phyloP scores from a whole-genome alignment of 2,329 filamentous ascomycete genomes.

The Fulvia fulva region DNA sequence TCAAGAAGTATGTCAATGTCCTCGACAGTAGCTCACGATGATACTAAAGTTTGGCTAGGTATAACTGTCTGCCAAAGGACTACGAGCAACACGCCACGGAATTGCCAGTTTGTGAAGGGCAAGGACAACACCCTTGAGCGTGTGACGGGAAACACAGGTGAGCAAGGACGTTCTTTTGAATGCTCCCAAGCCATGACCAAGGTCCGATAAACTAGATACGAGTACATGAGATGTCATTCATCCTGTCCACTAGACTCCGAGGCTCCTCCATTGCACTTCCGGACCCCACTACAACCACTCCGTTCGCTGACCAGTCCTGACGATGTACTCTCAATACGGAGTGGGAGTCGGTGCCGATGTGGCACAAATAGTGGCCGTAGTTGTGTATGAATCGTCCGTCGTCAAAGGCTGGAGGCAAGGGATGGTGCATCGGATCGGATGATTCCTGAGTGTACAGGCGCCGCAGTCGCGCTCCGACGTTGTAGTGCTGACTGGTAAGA shows the following conservation, averaged over 20 bases:
- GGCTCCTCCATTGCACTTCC: no score
- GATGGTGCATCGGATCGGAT: neutral
- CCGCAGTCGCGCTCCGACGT: neutral
- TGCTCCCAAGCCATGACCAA: neutral
- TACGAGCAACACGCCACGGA: neutral
- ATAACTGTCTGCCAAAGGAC: neutral
- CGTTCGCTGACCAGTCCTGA: neutral
- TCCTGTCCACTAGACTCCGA: no score
- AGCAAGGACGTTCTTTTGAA: neutral
- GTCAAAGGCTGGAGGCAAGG: neutral
- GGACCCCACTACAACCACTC: no score
- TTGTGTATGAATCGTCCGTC: neutral
- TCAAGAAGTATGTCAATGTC: constrained; percentile 56
- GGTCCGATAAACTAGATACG: no score
- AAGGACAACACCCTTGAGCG: constrained; percentile 2
- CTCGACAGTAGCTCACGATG: neutral
- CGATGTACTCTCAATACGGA: neutral
- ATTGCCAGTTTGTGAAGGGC: neutral
- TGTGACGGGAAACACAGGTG: neutral
- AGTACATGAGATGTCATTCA: no score
- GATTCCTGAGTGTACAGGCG: neutral
- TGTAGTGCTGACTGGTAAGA: neutral
- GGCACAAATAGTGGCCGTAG: neutral
- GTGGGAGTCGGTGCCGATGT: neutral
- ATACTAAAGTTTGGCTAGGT: neutral